A percentile compares a stretch with the other conserved stretches of the same genome.
These are phyloP conservation scores for Fusarium virguliforme DNA, from an alignment of 2,329 filamentous ascomycete species.

Conservation along the genomic window DNA sequence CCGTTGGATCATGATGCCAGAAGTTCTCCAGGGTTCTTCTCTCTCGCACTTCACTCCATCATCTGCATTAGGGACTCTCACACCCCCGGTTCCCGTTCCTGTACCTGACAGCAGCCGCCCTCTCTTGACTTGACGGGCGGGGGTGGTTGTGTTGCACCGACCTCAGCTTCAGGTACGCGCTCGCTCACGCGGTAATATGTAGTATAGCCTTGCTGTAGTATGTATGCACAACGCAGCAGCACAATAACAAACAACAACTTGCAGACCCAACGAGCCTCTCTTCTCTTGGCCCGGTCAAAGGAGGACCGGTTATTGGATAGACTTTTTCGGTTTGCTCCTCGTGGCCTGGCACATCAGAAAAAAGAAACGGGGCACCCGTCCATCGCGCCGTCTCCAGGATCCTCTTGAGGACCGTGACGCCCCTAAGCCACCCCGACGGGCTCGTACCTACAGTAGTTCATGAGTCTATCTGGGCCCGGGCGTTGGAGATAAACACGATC, in stretches of 20 bases:
- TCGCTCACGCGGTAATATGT: constrained; percentile 33
- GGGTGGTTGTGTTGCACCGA: constrained; percentile 49
- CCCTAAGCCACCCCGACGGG: constrained; percentile 39
- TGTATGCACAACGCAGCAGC: constrained; percentile 1
- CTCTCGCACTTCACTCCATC: not conserved
- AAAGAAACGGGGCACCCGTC: constrained; percentile 14
- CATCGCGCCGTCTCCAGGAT: constrained; percentile 35
- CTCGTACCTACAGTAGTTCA: constrained; percentile 25
- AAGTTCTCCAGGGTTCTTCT: constrained; percentile 6
- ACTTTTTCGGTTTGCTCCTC: constrained; percentile 27
- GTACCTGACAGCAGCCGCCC: constrained; percentile 31
- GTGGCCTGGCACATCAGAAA: constrained; percentile 21
- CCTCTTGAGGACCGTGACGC: constrained; percentile 41
- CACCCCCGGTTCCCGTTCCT: constrained; percentile 4
- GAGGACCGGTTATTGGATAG: constrained; percentile 34
- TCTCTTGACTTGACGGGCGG: constrained; percentile 28
- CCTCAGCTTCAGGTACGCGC: constrained; percentile 51
- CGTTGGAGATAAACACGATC: constrained; percentile 31
- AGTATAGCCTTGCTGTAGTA: constrained; percentile 6
- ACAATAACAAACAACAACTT: constrained; percentile 3
- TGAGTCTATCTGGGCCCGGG: constrained; percentile 34
- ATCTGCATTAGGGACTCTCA: constrained; percentile 13
- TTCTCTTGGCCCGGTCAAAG: constrained; percentile 23
- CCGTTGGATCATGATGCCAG: constrained; percentile 22
- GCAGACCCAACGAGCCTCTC: constrained; percentile 12